A percentile compares a stretch with the other conserved stretches of the same genome.
Evolutionary conservation across 1,284 basidiomycete species (phyloP).

Genomic region (Cryptococcus neoformans): DNA sequence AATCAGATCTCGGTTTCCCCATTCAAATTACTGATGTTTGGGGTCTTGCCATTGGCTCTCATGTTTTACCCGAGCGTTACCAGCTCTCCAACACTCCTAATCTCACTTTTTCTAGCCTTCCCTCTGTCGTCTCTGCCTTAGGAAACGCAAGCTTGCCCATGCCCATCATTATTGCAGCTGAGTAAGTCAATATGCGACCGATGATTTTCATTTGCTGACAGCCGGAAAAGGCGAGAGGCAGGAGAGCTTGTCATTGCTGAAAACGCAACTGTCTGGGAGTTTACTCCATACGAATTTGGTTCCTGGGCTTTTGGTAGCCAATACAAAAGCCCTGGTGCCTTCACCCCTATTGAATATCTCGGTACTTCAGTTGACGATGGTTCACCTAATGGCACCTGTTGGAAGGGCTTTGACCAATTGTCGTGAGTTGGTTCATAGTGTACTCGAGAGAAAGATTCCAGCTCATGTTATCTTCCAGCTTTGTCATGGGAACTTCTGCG

Average conservation of each 20-base stretch:
- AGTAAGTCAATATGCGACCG: slow-evolving; percentile 24
- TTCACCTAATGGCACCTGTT: slow-evolving; percentile 41
- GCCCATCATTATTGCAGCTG: slow-evolving; percentile 53
- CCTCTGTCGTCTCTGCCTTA: slow-evolving; percentile 23
- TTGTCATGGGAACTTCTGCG: slow-evolving; percentile 50
- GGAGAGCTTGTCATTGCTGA: slow-evolving; percentile 47
- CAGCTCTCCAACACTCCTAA: slow-evolving; percentile 41
- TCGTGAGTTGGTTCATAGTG: slow-evolving; percentile 21
- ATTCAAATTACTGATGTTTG: slow-evolving; percentile 49
- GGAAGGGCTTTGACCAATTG: slow-evolving; percentile 48
- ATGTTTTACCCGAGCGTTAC: slow-evolving; percentile 44
- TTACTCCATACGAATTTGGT: slow-evolving; percentile 53
- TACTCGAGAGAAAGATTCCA: too few species aligned
- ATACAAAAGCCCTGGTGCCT: slow-evolving; percentile 39
- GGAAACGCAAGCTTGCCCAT: slow-evolving; percentile 38
- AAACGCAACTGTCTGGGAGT: slow-evolving; percentile 53
- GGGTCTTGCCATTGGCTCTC: slow-evolving; percentile 43
- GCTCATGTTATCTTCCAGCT: slow-evolving; percentile 23
- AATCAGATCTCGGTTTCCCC: slow-evolving; percentile 38
- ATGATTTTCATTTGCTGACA: neutral
- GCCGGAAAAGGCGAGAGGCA: slow-evolving; percentile 40
- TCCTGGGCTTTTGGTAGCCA: slow-evolving; percentile 49
- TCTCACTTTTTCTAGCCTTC: slow-evolving; percentile 36
- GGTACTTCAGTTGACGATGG: slow-evolving; percentile 44
- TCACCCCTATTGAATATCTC: slow-evolving; percentile 46